These are phyloP conservation scores for Aspergillus awamori DNA, from an alignment of 2,329 filamentous ascomycete genomes.

Conservation along the genomic window DNA sequence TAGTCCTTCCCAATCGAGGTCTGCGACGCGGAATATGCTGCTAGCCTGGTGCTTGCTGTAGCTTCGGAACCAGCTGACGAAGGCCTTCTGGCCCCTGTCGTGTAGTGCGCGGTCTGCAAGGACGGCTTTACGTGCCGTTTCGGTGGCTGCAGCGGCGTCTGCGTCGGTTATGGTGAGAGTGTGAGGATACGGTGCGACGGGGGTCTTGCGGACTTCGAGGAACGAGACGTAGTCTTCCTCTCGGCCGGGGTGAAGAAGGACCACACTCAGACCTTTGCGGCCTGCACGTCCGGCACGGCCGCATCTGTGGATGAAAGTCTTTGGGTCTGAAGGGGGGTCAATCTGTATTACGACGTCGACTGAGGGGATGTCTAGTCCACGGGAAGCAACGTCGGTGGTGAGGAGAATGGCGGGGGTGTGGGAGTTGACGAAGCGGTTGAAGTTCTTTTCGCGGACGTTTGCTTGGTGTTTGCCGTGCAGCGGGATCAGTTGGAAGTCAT, in stretches of 20 bases:
- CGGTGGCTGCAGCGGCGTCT: conserved; percentile 61
- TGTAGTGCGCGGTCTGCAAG: conserved; percentile 68
- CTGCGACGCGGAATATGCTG: conserved; percentile 82
- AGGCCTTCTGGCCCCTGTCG: conserved; percentile 87
- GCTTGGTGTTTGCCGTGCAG: conserved; percentile 91
- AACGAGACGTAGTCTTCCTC: conserved; percentile 93
- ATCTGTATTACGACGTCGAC: conserved; percentile 91
- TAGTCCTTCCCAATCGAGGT: conserved; percentile 83
- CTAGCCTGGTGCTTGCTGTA: conserved; percentile 89
- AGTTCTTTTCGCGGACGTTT: conserved; percentile 86
- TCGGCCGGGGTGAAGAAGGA: conserved; percentile 79
- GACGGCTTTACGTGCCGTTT: conserved; percentile 62
- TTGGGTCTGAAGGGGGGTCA: conserved; percentile 83
- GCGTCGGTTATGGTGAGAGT: conserved; percentile 63
- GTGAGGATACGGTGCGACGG: conserved; percentile 65
- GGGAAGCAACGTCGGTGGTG: conserved; percentile 88
- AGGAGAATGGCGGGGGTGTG: conserved; percentile 78
- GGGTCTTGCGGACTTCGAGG: conserved; percentile 82
- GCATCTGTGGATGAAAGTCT: conserved; percentile 72
- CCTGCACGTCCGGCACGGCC: conserved; percentile 66
- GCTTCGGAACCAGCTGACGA: conserved; percentile 89
- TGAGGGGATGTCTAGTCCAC: conserved; percentile 87
- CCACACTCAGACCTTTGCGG: conserved; percentile 76
- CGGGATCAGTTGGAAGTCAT: conserved; percentile 70
- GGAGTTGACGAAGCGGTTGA: conserved; percentile 74